Conservation (phyloP, 1,284 basidiomycete genomes). For the Boletus hoseneyae region DNA sequence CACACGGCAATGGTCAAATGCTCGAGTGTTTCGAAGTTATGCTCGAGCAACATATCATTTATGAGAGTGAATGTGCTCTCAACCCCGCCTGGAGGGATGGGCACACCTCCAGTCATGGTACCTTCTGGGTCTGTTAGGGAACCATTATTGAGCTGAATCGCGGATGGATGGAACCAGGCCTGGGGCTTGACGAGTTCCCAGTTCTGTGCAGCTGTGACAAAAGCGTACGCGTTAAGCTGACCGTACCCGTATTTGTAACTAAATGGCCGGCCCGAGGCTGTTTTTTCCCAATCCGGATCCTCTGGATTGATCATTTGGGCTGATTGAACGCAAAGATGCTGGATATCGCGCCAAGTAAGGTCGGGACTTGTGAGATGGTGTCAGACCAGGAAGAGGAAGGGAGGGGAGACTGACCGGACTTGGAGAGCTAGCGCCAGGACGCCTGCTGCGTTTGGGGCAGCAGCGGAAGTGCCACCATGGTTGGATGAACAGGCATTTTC, state of each 20-base stretch:
- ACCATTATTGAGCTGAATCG: slow-evolving; percentile 66
- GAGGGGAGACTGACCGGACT: slow-evolving; percentile 56
- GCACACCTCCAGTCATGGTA: slow-evolving; percentile 60
- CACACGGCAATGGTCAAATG: slow-evolving; percentile 93
- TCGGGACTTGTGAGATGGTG: slow-evolving; percentile 43
- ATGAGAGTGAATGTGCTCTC: slow-evolving; percentile 70
- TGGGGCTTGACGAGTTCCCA: slow-evolving; percentile 95
- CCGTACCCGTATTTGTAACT: slow-evolving; percentile 99
- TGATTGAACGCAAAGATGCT: slow-evolving; percentile 83
- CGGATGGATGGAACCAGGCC: slow-evolving; percentile 79
- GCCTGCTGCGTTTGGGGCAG: slow-evolving; percentile 93
- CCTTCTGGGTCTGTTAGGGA: slow-evolving; percentile 52
- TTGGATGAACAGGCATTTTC: slow-evolving; percentile 77
- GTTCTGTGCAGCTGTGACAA: slow-evolving; percentile 76
- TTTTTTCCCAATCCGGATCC: slow-evolving; percentile 94
- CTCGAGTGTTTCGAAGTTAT: slow-evolving; percentile 88
- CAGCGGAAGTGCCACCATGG: slow-evolving; percentile 97
- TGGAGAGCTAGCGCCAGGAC: slow-evolving; percentile 87
- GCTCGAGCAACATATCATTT: slow-evolving; percentile 60
- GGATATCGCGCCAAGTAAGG: slow-evolving; percentile 95
- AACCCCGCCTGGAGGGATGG: slow-evolving; percentile 69
- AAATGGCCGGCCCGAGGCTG: slow-evolving; percentile 75
- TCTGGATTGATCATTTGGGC: slow-evolving; percentile 81
- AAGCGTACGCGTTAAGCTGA: slow-evolving; percentile 79
- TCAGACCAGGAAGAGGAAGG: slow-evolving; percentile 13